These are phyloP conservation scores for Clitopilus hobsonii DNA, from an alignment of 768 basidiomycete genomes.

Conservation along the genomic window DNA sequence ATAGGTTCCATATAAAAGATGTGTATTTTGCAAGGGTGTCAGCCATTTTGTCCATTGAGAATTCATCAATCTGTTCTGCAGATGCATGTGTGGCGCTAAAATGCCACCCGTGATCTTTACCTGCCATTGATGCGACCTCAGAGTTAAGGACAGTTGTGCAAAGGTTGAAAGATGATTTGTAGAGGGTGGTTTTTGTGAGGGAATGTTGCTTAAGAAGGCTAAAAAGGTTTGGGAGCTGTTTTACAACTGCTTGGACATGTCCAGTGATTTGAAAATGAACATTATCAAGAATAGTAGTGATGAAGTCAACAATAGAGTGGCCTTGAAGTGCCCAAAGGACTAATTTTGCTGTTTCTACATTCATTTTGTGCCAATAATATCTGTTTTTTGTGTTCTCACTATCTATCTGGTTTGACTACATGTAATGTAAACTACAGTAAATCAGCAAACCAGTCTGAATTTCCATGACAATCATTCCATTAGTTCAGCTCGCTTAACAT, in stretches of 20 bases:
- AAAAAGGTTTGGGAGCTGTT: background rate
- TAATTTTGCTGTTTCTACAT: too few relatives aligned
- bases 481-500: constrained; percentile 1
- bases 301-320: background rate
- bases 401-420: too few relatives aligned
- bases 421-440: too few relatives aligned
- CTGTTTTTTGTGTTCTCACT: too few relatives aligned
- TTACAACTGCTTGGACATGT: background rate
- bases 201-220: background rate
- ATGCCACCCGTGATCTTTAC: background rate
- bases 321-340: background rate
- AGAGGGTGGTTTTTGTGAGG: background rate
- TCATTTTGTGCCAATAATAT: too few relatives aligned
- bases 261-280: background rate
- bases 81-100: background rate
- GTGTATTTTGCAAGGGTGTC: background rate
- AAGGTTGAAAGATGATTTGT: background rate
- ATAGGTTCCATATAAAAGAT: background rate
- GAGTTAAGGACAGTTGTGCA: background rate
- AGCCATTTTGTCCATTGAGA: constrained; percentile 1
- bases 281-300: background rate
- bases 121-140: background rate
- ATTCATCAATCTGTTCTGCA: background rate
- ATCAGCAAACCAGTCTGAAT: background rate
- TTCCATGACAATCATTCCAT: background rate